Conservation (phyloP, 257 asterid genomes). For the Solanum okadae region DNA sequence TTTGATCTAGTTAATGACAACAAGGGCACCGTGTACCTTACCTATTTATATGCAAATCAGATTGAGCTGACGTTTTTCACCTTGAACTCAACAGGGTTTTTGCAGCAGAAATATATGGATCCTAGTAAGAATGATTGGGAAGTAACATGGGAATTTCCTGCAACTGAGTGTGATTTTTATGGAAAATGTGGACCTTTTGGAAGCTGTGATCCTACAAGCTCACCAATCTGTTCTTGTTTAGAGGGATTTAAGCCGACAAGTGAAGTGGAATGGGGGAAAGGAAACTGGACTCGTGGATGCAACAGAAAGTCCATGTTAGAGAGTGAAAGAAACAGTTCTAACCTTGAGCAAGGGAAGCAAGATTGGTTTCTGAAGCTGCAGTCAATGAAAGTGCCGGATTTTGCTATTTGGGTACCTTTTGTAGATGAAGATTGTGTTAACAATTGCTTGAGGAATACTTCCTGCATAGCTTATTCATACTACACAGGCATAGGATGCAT, state of each 20-base stretch:
- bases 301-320: conserved; percentile 9
- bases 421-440: conserved; percentile 21
- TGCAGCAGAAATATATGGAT: conserved; percentile 12
- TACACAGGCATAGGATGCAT: conserved; percentile 17
- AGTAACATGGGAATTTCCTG: conserved; percentile 7
- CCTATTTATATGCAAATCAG: background rate
- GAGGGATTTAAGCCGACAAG: conserved; percentile 24
- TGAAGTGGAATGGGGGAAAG: conserved; percentile 23
- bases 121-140: conserved; percentile 8
- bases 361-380: conserved; percentile 41
- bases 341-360: conserved; percentile 5
- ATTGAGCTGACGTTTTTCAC: background rate
- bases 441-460: conserved; percentile 16
- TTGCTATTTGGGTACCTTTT: conserved; percentile 12
- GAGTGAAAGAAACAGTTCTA: conserved; percentile 15
- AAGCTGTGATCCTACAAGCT: conserved; percentile 11
- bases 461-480: conserved; percentile 22
- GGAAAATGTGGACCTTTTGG: conserved; percentile 33
- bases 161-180: conserved; percentile 25
- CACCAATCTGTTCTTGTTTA: conserved; percentile 24
- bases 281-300: conserved; percentile 43
- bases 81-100: conserved; percentile 11
- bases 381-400: conserved; percentile 32
- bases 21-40: background rate
- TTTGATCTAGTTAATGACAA: background rate